Evolutionary conservation across 345 rosid genomes (phyloP).

Genomic region (Noccaea bulbosa): DNA sequence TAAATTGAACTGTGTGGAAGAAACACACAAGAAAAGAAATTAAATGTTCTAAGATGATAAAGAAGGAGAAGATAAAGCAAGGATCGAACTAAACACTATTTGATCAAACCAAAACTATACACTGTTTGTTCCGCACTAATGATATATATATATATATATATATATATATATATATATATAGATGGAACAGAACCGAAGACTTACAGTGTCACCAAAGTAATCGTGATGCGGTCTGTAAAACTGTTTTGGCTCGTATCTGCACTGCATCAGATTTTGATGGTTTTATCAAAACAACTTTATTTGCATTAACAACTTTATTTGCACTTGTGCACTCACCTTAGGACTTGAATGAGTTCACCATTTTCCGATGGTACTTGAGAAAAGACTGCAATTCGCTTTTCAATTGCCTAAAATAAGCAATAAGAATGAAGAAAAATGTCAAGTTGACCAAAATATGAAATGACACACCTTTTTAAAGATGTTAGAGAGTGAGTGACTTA

Average conservation of each 20-base stretch:
- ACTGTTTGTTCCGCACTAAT: background rate
- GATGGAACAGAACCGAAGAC: slow-evolving; percentile 29
- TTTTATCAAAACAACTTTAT: too few species aligned
- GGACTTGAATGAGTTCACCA: slow-evolving; percentile 94
- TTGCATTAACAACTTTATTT: too few species aligned
- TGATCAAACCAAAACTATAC: slow-evolving; percentile 9
- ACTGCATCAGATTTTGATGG: slow-evolving; percentile 78
- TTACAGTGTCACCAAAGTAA: slow-evolving; percentile 89
- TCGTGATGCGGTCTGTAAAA: slow-evolving; percentile 96
- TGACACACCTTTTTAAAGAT: background rate
- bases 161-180: too few species aligned
- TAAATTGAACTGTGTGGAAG: slow-evolving; percentile 66
- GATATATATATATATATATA: background rate
- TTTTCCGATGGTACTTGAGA: slow-evolving; percentile 92
- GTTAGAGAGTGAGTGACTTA: slow-evolving; percentile 33
- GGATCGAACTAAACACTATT: background rate
- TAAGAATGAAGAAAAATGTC: slow-evolving; percentile 8
- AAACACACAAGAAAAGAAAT: background rate
- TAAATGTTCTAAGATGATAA: background rate
- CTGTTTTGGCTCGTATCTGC: slow-evolving; percentile 90
- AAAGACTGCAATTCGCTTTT: slow-evolving; percentile 86
- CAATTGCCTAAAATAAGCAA: slow-evolving; percentile 65
- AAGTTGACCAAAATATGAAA: background rate
- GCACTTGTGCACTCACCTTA: slow-evolving; percentile 59
- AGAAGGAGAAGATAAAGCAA: background rate